A percentile compares a stretch with the other conserved stretches of the same genome.
These are phyloP conservation scores for Rhamnella rubrinervis DNA, from an alignment of 331 rosid species.

Conservation along the genomic window DNA sequence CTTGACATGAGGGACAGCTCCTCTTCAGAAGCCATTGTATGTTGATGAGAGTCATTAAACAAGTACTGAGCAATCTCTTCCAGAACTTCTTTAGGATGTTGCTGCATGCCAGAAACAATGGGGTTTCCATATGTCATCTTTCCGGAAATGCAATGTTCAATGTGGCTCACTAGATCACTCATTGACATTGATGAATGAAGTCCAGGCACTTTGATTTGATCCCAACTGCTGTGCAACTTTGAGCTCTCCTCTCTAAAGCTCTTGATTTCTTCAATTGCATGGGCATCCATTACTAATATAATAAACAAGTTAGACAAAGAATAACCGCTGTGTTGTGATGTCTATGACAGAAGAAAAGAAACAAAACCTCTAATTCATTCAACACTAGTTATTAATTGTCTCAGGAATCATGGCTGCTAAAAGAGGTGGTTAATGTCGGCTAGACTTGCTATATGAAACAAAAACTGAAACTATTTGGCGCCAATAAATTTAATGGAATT, in stretches of 20 bases:
- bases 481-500: not conserved
- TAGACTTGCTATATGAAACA: too few relatives aligned
- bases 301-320: slow-evolving; percentile 11
- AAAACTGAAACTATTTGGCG: not conserved
- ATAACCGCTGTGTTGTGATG: not conserved
- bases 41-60: slow-evolving; percentile 56
- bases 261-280: slow-evolving; percentile 32
- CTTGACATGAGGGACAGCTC: slow-evolving; percentile 67
- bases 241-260: slow-evolving; percentile 36
- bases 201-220: slow-evolving; percentile 66
- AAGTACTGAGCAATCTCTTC: slow-evolving; percentile 68
- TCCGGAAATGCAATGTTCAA: slow-evolving; percentile 61
- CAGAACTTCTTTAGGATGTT: slow-evolving; percentile 40
- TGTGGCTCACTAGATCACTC: slow-evolving; percentile 63
- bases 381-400: not conserved
- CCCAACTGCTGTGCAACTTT: slow-evolving; percentile 45
- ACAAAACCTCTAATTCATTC: not conserved
- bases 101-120: slow-evolving; percentile 28
- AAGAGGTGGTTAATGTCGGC: too few relatives aligned
- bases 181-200: slow-evolving; percentile 66
- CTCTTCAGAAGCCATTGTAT: slow-evolving; percentile 47
- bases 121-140: slow-evolving; percentile 46
- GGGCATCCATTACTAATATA: slow-evolving; percentile 36
- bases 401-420: not conserved
- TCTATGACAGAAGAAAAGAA: not conserved